Percentiles rank a stretch among this genome's conserved stretches.
These are phyloP conservation scores for Thelonectria olida DNA, from an alignment of 2,329 filamentous ascomycete genomes.

Conservation along the genomic window DNA sequence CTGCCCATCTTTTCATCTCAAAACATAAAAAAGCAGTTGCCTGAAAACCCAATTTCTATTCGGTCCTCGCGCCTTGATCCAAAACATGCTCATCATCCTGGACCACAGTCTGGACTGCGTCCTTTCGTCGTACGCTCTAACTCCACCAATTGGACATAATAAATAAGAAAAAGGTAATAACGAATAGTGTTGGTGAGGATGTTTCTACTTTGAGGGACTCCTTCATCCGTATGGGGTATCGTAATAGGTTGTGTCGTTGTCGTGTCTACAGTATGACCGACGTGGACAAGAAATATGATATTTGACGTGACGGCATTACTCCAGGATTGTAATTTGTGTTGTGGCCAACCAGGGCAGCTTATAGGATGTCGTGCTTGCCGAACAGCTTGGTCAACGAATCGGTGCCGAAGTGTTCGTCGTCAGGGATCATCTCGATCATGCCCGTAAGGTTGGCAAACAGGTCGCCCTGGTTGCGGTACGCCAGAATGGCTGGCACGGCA, in stretches of 20 bases:
- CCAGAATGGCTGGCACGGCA: constrained; percentile 86
- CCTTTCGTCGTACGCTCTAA: constrained; percentile 2
- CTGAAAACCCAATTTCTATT: neutral
- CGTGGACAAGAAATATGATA: constrained; percentile 16
- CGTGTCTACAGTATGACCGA: constrained; percentile 19
- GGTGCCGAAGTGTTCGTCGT: constrained; percentile 67
- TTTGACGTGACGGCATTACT: constrained; percentile 41
- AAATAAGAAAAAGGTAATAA: constrained; percentile 24
- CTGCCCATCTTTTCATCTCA: neutral
- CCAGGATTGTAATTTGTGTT: constrained; percentile 14
- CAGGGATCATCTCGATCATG: constrained; percentile 85
- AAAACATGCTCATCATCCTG: constrained; percentile 18
- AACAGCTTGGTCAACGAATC: constrained; percentile 63
- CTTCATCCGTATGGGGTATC: constrained; percentile 37
- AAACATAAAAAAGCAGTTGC: neutral
- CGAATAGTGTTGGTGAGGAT: constrained; percentile 12
- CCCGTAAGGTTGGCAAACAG: constrained; percentile 91
- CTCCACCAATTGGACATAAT: constrained; percentile 14
- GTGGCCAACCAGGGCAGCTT: constrained; percentile 29
- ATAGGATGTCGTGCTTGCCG: constrained; percentile 62
- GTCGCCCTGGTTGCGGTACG: constrained; percentile 87
- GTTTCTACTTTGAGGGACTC: constrained; percentile 24
- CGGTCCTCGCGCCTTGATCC: neutral
- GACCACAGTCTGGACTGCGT: constrained; percentile 15
- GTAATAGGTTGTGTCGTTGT: constrained; percentile 26